phyloP scores from a whole-genome alignment of 306 rosid species.

The Prunus dulcis region DNA sequence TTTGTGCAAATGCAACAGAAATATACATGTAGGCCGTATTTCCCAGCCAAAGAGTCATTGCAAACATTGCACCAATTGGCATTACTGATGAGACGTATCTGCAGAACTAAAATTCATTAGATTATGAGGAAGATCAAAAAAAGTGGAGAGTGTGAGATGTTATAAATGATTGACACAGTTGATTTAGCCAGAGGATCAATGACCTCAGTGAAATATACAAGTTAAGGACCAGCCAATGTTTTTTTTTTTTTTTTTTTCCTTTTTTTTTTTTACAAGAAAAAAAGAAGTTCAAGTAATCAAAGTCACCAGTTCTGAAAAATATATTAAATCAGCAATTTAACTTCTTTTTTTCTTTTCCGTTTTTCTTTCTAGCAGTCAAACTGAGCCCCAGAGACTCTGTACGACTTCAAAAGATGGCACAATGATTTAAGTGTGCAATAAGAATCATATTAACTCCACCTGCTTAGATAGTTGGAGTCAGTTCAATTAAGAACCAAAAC shows the following conservation, averaged over 20 bases:
- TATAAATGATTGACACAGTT: background rate
- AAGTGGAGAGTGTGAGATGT: conserved; percentile 7
- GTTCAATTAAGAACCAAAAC: background rate
- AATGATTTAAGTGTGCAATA: background rate
- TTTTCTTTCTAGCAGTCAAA: background rate
- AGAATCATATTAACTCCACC: conserved; percentile 2
- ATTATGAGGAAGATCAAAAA: conserved; percentile 6
- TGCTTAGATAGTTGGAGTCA: background rate
- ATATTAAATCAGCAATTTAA: background rate
- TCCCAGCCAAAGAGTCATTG: conserved; percentile 99
- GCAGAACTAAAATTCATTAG: conserved; percentile 41
- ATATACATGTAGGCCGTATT: conserved; percentile 96
- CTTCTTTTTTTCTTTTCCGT: background rate
- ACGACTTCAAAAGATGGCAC: background rate
- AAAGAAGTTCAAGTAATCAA: background rate
- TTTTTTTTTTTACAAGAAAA: background rate
- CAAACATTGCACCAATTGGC: conserved; percentile 98
- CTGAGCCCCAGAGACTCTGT: background rate
- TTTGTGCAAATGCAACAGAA: conserved; percentile 96
- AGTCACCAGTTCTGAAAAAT: background rate
- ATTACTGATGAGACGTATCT: conserved; percentile 85
- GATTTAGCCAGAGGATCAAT: background rate
- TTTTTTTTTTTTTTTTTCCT: background rate
- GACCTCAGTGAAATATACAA: background rate
- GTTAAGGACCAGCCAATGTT: conserved; percentile 1